These are phyloP conservation scores for Silene vulgaris DNA, from an alignment of 179 eudicot genomes.

Conservation along the genomic window DNA sequence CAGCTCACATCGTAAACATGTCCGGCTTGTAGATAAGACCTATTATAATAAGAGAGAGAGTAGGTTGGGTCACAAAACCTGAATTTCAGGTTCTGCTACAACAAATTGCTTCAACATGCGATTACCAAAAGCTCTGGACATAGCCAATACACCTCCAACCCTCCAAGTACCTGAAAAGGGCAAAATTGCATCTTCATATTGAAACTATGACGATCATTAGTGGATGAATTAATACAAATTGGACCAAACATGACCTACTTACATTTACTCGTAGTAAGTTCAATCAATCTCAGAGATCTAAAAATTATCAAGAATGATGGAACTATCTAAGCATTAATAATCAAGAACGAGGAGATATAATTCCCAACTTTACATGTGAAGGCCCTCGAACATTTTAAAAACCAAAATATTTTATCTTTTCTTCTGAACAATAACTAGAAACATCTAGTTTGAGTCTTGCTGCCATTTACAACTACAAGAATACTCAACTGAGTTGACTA, in stretches of 20 bases:
- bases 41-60: neutral
- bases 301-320: neutral
- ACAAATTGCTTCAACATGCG: constrained; percentile 97
- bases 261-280: neutral
- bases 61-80: constrained; percentile 39
- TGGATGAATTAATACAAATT: neutral
- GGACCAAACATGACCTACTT: neutral
- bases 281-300: neutral
- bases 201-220: neutral
- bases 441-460: too few species aligned
- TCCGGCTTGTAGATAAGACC: neutral
- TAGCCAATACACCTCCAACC: constrained; percentile 95
- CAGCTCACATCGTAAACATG: neutral
- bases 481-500: too few species aligned
- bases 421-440: too few species aligned
- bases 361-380: too few species aligned
- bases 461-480: too few species aligned
- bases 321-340: too few species aligned
- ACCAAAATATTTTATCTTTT: too few species aligned
- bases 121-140: constrained; percentile 99
- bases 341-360: neutral
- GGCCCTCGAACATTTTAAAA: too few species aligned
- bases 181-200: neutral
- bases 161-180: constrained; percentile 88
- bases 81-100: constrained; percentile 98